Base-by-base conservation (phyloP, 1,139 yeast genomes). In the Suzukiozyma palmioleophila region DNA sequence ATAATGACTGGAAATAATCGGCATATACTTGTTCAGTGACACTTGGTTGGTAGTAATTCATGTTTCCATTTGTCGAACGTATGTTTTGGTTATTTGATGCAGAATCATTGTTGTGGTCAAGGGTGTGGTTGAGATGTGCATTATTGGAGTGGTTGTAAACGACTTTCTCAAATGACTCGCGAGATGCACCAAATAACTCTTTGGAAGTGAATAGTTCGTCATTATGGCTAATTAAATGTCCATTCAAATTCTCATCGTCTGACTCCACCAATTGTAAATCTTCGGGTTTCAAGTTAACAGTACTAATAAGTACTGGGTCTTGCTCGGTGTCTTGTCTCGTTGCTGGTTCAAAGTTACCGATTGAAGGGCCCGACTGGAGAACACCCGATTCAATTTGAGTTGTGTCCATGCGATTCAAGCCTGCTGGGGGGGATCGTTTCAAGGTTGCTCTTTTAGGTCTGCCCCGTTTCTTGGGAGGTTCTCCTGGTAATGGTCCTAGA, bases 111-210 rank as follows among this genome's bases (percentile, higher is more conserved):
- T 28, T 28, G 39, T 26, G 28, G 3, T 3, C 33, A 27, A 30
- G 32, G 21, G n/a, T 31, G 39, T 9, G 40, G 39, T 37, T 41
- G 42, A 30, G 32, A 36, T 36, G 14, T 30, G 35, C 13, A 21
- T 33, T 26, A 26, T 39, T 46, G 25, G 35, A 39, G 32, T 44
- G 46, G 18, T 45, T 33, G 25, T 41, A 49, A 0, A 62, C 55
- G 26, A 60, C 55, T 41, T 62, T 58, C 37, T 68, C 75, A 47
- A 66, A 67, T 12, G 73, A 63, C 36, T 63, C 63, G 39, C 68
- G 48, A 0, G 74, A 72, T 2, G 72, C 66, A 0, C 75, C 75
- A 51, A 71, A 71, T 32, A 71, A 52, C 47, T 71, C 76, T 40
- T 60, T 62, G 8, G 69, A 68, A 11, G 66, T 58, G 58, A 70